Base-by-base conservation (phyloP, 768 basidiomycete genomes). In the Phallus indusiatus region DNA sequence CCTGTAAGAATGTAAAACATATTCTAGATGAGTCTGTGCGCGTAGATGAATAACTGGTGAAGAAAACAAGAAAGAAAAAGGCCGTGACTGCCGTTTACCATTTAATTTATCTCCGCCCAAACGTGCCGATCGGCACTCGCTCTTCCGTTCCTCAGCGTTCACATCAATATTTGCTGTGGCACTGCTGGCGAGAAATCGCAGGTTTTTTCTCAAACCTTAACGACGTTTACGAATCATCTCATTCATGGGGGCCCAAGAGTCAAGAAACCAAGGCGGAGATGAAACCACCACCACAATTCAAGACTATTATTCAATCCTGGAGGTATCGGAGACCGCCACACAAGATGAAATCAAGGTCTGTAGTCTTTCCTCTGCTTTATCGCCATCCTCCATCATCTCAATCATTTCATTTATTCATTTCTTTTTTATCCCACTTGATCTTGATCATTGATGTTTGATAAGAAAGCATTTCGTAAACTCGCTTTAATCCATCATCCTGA, bases 401-500 rank as follows among this genome's bases (percentile, higher is more conserved):
- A 57, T 28, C n/a, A n/a, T 11, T 46, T 7, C 46, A 21, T 22
- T 14, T 28, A 16, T 21, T 47, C 54, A 21, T 16, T 49, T 37
- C 34, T 20, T 37, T n/a, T 55, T 56, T 56, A 53, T 37, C 20
- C 1, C 28, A 28, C 47, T 52, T 42, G 16, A 37, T 53, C 12
- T 24, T 56, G 53, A 57, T 37, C 62, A 56, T 62, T 18, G 16
- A 55, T 50, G 55, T 47, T 56, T 54, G 24, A 61, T 49, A 61
- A 94, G 90, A 81, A 80, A 69, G 83, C 94, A 17, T 95, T 94
- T 70, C 79, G 94, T 60, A 83, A 80, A 67, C 79, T 93, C 14
- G 94, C 94, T 9, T 79, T 95, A 46, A 74, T 90, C 42, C 85
- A 90, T 71, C 88, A 93, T 68, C 90, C 90, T 1, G 90, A 93